phyloP scores from a whole-genome alignment of 345 rosid species.

The Corchorus capsularis region DNA sequence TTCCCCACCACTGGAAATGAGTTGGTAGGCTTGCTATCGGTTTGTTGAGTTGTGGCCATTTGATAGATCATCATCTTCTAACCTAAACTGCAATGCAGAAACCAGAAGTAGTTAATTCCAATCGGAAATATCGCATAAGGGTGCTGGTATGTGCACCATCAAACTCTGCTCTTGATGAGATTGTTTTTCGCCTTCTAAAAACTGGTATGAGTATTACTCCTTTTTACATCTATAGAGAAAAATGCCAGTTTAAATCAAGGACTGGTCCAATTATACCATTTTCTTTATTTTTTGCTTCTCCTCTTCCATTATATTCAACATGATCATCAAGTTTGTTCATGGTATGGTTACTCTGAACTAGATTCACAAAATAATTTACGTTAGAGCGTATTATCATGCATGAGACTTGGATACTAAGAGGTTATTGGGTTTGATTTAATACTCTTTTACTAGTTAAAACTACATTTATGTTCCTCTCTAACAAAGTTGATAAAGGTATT shows the following conservation, averaged over 20 bases:
- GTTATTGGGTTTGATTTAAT: slow-evolving; percentile 3
- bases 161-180: slow-evolving; percentile 98
- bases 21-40: slow-evolving; percentile 51
- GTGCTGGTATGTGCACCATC: slow-evolving; percentile 97
- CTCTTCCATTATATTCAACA: not conserved
- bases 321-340: not conserved
- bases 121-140: slow-evolving; percentile 69
- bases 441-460: not conserved
- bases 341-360: not conserved
- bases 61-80: slow-evolving; percentile 13
- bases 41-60: not conserved
- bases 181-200: slow-evolving; percentile 77
- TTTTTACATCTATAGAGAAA: not conserved
- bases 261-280: not conserved
- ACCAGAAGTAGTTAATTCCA: slow-evolving; percentile 80
- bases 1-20: slow-evolving; percentile 91
- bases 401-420: slow-evolving; percentile 4
- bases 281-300: not conserved
- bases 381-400: not conserved
- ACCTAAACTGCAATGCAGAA: slow-evolving; percentile 50
- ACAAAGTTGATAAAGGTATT: not conserved
- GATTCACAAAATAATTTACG: not conserved
- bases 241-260: not conserved
- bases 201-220: slow-evolving; percentile 51
- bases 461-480: not conserved